phyloP scores from a whole-genome alignment of 2,329 filamentous ascomycete species.

The Didymella arachidicola region DNA sequence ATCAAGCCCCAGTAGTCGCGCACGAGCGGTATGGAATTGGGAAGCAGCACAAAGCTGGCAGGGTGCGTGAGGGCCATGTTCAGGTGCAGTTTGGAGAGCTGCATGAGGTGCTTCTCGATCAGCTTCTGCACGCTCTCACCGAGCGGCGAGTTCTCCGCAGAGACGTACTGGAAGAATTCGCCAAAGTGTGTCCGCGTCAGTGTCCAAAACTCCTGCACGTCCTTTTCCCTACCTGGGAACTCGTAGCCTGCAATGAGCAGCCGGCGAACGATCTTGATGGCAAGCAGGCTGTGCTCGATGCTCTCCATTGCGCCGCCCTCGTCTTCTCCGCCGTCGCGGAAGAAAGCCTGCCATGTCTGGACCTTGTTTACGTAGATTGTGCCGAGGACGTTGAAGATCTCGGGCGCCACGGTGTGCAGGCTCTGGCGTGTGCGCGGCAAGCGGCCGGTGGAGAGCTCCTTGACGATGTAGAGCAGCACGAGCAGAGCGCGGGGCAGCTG shows the following conservation, averaged over 20 bases:
- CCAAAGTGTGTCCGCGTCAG: constrained; percentile 77
- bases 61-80: constrained; percentile 83
- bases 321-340: constrained; percentile 66
- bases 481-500: constrained; percentile 76
- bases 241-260: constrained; percentile 85
- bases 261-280: constrained; percentile 81
- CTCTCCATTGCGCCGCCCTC: constrained; percentile 67
- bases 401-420: constrained; percentile 79
- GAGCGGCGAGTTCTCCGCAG: constrained; percentile 63
- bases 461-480: constrained; percentile 84
- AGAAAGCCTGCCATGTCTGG: constrained; percentile 69
- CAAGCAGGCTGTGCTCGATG: constrained; percentile 78
- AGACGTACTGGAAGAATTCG: constrained; percentile 72
- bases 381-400: constrained; percentile 81
- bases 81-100: constrained; percentile 90
- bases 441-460: constrained; percentile 84
- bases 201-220: constrained; percentile 81
- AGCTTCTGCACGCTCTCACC: constrained; percentile 62
- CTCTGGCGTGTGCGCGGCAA: constrained; percentile 77
- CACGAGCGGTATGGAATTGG: constrained; percentile 78
- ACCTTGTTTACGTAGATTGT: constrained; percentile 81
- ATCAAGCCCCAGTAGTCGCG: constrained; percentile 87
- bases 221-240: constrained; percentile 77
- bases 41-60: constrained; percentile 81
- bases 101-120: constrained; percentile 85